Conservation (phyloP, 768 basidiomycete species). For the Russula brevipes region DNA sequence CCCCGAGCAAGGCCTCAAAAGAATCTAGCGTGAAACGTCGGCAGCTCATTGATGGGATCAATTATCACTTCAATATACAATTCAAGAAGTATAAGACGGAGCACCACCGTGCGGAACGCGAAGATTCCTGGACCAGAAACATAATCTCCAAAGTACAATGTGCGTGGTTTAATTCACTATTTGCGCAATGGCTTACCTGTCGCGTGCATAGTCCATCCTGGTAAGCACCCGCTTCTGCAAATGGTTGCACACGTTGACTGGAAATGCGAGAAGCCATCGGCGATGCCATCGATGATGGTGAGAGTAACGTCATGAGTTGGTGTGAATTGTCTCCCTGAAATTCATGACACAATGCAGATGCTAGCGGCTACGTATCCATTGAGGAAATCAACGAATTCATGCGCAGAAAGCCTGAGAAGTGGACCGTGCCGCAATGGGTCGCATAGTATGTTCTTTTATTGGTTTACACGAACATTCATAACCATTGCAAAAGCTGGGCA, state of each 20-base stretch:
- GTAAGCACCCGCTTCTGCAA: not conserved
- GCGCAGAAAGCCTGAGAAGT: constrained; percentile 15
- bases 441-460: constrained; percentile 10
- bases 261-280: constrained; percentile 15
- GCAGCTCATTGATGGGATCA: constrained; percentile 14
- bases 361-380: constrained; percentile 18
- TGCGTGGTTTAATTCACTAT: not conserved
- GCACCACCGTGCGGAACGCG: constrained; percentile 12
- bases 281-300: constrained; percentile 22
- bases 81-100: constrained; percentile 19
- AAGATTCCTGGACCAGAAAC: constrained; percentile 15
- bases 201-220: not conserved
- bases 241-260: not conserved
- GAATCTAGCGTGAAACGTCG: constrained; percentile 19
- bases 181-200: not conserved
- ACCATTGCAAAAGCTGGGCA: constrained; percentile 14
- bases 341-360: constrained; percentile 1
- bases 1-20: constrained; percentile 14
- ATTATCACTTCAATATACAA: constrained; percentile 15
- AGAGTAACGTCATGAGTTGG: not conserved
- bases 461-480: not conserved
- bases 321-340: not conserved
- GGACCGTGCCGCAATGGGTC: constrained; percentile 20
- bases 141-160: constrained; percentile 19
- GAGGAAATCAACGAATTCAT: constrained; percentile 17